Evolutionary conservation across 2,329 filamentous ascomycete genomes (phyloP).

Genomic region (Sporothrix brunneoviolacea): DNA sequence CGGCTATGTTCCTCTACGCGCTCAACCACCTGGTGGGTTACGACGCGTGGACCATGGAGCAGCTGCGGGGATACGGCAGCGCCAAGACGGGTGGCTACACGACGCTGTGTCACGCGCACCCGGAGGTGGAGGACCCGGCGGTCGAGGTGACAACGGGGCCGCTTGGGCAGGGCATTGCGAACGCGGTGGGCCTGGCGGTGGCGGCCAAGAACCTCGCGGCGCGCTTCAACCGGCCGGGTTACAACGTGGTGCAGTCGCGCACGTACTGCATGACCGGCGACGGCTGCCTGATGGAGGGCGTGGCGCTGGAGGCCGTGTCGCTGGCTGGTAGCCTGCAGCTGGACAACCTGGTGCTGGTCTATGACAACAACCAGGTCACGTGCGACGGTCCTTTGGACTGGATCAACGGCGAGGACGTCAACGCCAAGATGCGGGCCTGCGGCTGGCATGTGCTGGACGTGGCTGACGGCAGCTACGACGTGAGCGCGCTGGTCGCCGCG

Average conservation of each 20-base stretch:
- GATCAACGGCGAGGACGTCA: conserved; percentile 32
- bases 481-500: conserved; percentile 34
- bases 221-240: conserved; percentile 44
- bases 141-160: conserved; percentile 55
- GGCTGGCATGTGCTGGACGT: conserved; percentile 52
- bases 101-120: conserved; percentile 48
- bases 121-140: conserved; percentile 51
- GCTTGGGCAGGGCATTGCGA: conserved; percentile 53
- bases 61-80: conserved; percentile 45
- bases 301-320: conserved; percentile 49
- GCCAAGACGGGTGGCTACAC: conserved; percentile 35
- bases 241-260: conserved; percentile 42
- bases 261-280: conserved; percentile 54
- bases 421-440: conserved; percentile 47
- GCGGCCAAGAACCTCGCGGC: conserved; percentile 50
- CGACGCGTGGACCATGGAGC: conserved; percentile 47
- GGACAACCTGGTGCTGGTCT: conserved; percentile 51
- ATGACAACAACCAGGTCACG: conserved; percentile 56
- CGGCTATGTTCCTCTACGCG: conserved; percentile 47
- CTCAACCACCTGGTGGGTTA: conserved; percentile 49
- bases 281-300: conserved; percentile 52
- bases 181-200: conserved; percentile 53
- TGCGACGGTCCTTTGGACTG: conserved; percentile 51
- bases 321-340: conserved; percentile 49
- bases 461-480: conserved; percentile 44